Base-by-base conservation (phyloP, 225 moss, liverwort and hornwort species). In the Pleurozium schreberi region DNA sequence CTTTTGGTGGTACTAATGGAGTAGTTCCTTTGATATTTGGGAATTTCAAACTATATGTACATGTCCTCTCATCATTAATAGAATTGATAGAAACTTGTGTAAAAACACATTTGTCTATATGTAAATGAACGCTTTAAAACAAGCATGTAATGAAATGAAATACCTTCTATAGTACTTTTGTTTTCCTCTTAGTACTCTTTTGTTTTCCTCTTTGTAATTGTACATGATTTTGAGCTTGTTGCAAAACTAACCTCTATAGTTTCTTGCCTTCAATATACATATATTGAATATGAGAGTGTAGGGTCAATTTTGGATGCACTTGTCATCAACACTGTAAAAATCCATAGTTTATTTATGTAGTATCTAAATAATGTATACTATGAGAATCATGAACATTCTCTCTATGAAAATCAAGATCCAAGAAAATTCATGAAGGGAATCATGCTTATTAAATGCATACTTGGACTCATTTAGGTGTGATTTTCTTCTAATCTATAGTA, bases 1-100 rank as follows among this genome's bases (percentile, higher is more conserved):
- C n/a, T n/a, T n/a, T n/a, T n/a, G n/a, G n/a, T n/a, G n/a, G n/a
- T n/a, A n/a, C n/a, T n/a, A n/a, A n/a, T n/a, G 33, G 20, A 31
- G 12, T 49, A 40, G 11, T 27, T 71, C 5, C 5, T 27, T 27
- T 49, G 1, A 17, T 47, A 17, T 47, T 4, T 2, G 0, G 0
- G 3, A 45, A 47, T 47, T 74, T 47, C n/a, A 47, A 74, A 47
- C 18, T 74, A 47, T 7, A 11, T 31, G 19, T 31, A 47, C 11
- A 18, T 47, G 19, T 75, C 31, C 17, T 30, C 18, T 11, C 30
- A 30, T 74, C 30, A 30, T 47, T 31, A 10, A 19, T 47, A 47
- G 18, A 47, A n/a, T n/a, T n/a, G n/a, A n/a, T n/a, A n/a, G n/a
- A n/a, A n/a, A n/a, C 6, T 74, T 74, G 31, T 49, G 1, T 31